Percentiles rank a stretch among this genome's conserved stretches.
phyloP scores from a whole-genome alignment of 331 rosid species.

The Ulmus americana region DNA sequence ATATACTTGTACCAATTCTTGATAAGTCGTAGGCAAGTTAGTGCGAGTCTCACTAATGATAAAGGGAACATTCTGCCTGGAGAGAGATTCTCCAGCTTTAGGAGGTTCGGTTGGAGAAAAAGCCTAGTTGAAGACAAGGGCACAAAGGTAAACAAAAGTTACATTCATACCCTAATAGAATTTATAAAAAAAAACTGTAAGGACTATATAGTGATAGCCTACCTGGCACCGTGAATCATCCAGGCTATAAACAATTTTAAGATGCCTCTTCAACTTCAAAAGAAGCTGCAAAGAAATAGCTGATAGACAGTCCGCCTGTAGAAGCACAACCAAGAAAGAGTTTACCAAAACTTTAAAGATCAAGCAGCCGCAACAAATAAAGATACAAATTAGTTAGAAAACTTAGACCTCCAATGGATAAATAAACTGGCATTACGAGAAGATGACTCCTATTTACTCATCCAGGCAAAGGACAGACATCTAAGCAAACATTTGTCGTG shows the following conservation, averaged over 20 bases:
- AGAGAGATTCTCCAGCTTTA: slow-evolving; percentile 76
- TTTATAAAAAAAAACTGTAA: not conserved
- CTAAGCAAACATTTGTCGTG: not conserved
- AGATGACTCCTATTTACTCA: not conserved
- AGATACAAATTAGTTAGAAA: too few relatives aligned
- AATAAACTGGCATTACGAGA: not conserved
- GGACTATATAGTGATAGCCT: slow-evolving; percentile 3
- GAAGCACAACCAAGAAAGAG: slow-evolving; percentile 19
- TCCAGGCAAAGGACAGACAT: not conserved
- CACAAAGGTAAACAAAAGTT: not conserved
- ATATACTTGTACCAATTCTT: slow-evolving; percentile 71
- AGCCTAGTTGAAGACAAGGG: slow-evolving; percentile 43
- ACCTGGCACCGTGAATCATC: slow-evolving; percentile 94
- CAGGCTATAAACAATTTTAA: slow-evolving; percentile 71
- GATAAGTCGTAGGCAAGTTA: slow-evolving; percentile 57
- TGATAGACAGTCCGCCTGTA: slow-evolving; percentile 70
- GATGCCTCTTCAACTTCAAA: slow-evolving; percentile 86
- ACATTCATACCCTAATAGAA: not conserved
- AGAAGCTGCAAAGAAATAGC: slow-evolving; percentile 90
- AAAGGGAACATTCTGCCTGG: slow-evolving; percentile 66
- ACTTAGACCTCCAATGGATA: too few relatives aligned
- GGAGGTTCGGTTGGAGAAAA: slow-evolving; percentile 73
- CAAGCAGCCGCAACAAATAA: not conserved
- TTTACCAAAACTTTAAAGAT: not conserved
- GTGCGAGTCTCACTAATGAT: slow-evolving; percentile 53